Evolutionary conservation across 2,329 filamentous ascomycete species (phyloP).

Genomic region (Metarhizium guizhouense): DNA sequence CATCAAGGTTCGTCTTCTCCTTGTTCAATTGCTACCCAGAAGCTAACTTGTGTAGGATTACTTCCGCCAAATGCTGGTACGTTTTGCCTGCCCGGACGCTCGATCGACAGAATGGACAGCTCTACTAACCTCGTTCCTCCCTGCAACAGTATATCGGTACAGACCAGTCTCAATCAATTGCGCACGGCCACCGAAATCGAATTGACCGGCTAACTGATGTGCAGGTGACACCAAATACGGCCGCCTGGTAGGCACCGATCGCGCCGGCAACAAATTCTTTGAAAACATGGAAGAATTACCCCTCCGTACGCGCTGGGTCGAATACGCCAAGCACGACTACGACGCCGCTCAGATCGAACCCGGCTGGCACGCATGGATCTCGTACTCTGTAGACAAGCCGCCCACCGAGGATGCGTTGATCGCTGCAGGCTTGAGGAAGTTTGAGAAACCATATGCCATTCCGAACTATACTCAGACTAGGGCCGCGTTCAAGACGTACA

Average conservation of each 20-base stretch:
- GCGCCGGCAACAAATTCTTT: slow-evolving; percentile 94
- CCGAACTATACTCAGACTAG: slow-evolving; percentile 68
- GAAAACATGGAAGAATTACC: slow-evolving; percentile 95
- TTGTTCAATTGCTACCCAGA: background rate
- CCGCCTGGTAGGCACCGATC: slow-evolving; percentile 73
- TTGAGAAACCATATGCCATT: slow-evolving; percentile 64
- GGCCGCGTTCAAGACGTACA: slow-evolving; percentile 87
- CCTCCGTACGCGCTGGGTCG: slow-evolving; percentile 93
- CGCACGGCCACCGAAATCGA: background rate
- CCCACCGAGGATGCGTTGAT: slow-evolving; percentile 69
- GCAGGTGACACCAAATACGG: slow-evolving; percentile 95
- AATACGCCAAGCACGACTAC: slow-evolving; percentile 83
- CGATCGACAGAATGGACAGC: background rate
- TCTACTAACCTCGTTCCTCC: background rate
- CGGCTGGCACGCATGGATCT: slow-evolving; percentile 97
- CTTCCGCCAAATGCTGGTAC: slow-evolving; percentile 86
- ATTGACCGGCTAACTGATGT: background rate
- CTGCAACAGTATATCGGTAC: slow-evolving; percentile 46
- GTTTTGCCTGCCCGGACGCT: slow-evolving; percentile 26
- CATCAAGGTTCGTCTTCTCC: slow-evolving; percentile 57
- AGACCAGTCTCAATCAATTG: slow-evolving; percentile 2
- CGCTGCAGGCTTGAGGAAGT: slow-evolving; percentile 56
- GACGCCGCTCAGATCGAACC: slow-evolving; percentile 83
- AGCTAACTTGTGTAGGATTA: slow-evolving; percentile 54
- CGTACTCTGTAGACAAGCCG: slow-evolving; percentile 82